Evolutionary conservation across 2,329 filamentous ascomycete species (phyloP), one percentile per base, ranked within the genome.

Genomic region (Apiospora hydei): DNA sequence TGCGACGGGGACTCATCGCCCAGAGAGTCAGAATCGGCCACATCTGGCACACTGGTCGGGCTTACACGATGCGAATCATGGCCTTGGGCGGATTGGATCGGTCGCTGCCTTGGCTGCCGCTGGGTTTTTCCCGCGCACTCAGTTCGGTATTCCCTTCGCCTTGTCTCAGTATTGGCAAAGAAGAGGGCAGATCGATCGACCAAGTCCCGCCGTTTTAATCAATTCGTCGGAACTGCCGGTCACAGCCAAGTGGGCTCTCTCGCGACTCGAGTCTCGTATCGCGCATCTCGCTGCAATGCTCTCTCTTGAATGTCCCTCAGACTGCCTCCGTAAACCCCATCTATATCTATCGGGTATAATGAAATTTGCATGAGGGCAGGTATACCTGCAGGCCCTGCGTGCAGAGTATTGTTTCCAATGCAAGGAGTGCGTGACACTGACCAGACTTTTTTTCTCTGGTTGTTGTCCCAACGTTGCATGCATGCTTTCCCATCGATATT

Each of bases 221-320:
- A 64, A 41, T 64, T 64, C 34, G n/a, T 64, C 57, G 57, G 57
- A 64, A 64, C 34, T 64, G 57, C 57, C 34, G 57, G 30, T 64
- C 57, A 38, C 30, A 61, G 53, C 53, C 53, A 61, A 61, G 53
- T 61, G 53, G 57, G 11, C 57, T 41, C 18, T 43, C 34, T 61
- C 34, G 21, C 30, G 49, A 41, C 57, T 41, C 57, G 57, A 64
- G 53, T 38, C 26, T 61, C 53, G 16, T 61, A 21, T 61, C 51
- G 16, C 16, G 46, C 38, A 38, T 38, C 53, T 57, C 16, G 30
- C 51, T n/a, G 26, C 49, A 53, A 53, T 53, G 24, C 49, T 26
- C 51, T 34, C 24, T 51, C 11, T 13, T 24, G 24, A 30, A 53
- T 49, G 34, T 38, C 7, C 34, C 34, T 38, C 44, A 18, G 16